Evolutionary conservation across 2,329 filamentous ascomycete genomes (phyloP), one percentile per base, ranked within the genome.

Genomic region (Verticillium alfalfae): DNA sequence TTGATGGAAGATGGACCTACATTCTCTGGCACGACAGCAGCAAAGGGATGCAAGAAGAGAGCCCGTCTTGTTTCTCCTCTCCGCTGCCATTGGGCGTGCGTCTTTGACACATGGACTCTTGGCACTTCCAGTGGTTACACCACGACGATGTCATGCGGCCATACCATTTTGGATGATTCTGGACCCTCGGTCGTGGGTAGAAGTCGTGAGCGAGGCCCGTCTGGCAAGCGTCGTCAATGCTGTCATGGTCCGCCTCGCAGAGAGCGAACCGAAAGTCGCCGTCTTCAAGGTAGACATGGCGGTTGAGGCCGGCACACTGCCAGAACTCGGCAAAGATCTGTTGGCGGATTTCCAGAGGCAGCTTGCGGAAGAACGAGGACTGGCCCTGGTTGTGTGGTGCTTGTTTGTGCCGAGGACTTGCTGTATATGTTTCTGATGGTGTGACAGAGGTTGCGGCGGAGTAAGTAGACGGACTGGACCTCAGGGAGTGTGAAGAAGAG

Each of bases 61-160:
- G 34, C 9, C 39, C 45, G 9, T 59, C 45, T 5, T 15, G 18
- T 34, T 38, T 13, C 15, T 16, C 38, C n/a, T 58, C 49, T 12
- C 2, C 37, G 16, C 18, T 22, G 18, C 39, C 36, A 9, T 58
- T 62, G 1, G 60, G 10, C 49, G 57, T 34, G 7, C n/a, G 26
- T 5, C 58, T 55, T 31, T 61, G 59, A 22, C 52, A 39, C 0
- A 64, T 56, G 13, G 64, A 61, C 31, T 66, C 58, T 59, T 65
- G 61, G 45, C 65, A 66, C 8, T 56, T 60, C 65, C 65, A 66
- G 59, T 66, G 65, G n/a, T 66, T 66, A 38, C 64, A 65, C 65
- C 65, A 66, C 10, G 34, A 36, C 10, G 65, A 66, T 2, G 60
- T 39, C 60, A 66, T 59, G 16, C 65, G 61, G 16, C 59, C 12